These are phyloP conservation scores for Ceratobasidium sp. DNA, from an alignment of 1,284 basidiomycete genomes.

Conservation along the genomic window DNA sequence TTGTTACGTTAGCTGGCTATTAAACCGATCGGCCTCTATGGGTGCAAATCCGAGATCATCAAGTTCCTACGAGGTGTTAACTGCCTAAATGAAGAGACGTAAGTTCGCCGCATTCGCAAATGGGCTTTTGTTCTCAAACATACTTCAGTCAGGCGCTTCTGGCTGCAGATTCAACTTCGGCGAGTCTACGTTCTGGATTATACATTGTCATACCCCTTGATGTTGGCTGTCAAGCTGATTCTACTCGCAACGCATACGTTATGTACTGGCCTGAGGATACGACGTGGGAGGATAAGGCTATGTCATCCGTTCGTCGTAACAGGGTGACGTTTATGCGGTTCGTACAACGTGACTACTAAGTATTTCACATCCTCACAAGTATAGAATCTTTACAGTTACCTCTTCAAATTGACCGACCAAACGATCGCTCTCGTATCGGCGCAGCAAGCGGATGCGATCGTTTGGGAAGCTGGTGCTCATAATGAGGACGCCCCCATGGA, in stretches of 20 bases:
- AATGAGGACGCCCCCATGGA: not conserved
- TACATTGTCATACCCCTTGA: constrained; percentile 54
- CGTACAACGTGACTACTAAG: not conserved
- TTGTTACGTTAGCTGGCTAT: constrained; percentile 51
- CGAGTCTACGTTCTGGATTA: constrained; percentile 65
- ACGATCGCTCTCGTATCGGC: constrained; percentile 39
- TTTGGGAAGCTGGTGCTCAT: constrained; percentile 28
- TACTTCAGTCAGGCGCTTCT: not conserved
- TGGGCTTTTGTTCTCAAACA: not conserved
- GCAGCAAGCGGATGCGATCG: constrained; percentile 41
- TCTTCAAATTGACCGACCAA: constrained; percentile 45
- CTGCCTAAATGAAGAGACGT: constrained; percentile 13
- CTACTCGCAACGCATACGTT: constrained; percentile 25
- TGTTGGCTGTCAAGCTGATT: too few species aligned
- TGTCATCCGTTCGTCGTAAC: constrained; percentile 44
- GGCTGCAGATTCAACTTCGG: too few species aligned
- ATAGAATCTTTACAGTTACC: constrained; percentile 42
- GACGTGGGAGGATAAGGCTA: constrained; percentile 45
- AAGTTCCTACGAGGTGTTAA: constrained; percentile 54
- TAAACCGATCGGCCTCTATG: constrained; percentile 66
- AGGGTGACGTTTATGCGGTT: constrained; percentile 46
- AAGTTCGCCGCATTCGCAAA: too few species aligned
- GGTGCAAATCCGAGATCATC: constrained; percentile 62
- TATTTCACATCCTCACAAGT: too few species aligned
- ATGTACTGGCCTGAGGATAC: constrained; percentile 47